These are phyloP conservation scores for Xylariaceae sp. DNA, from an alignment of 2,329 filamentous ascomycete species.

Conservation along the genomic window DNA sequence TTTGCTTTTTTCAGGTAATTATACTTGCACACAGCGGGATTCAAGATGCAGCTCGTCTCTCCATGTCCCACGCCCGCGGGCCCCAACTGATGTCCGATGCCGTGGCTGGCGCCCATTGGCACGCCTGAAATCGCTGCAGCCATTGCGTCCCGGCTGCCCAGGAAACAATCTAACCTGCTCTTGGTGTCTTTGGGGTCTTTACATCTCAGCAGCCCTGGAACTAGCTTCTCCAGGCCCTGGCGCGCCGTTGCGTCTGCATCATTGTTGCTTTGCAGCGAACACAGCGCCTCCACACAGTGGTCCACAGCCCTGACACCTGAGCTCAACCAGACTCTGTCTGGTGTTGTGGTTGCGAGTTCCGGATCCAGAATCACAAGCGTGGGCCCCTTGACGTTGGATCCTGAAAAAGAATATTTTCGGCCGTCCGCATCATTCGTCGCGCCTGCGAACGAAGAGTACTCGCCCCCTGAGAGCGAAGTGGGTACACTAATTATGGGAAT, in stretches of 20 bases:
- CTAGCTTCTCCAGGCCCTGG: constrained; percentile 17
- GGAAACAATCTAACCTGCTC: constrained; percentile 42
- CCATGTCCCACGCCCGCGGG: constrained; percentile 55
- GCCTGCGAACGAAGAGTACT: constrained; percentile 31
- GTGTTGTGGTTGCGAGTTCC: constrained; percentile 44
- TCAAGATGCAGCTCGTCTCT: constrained; percentile 52
- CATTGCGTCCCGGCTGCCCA: constrained; percentile 50
- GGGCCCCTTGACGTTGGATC: constrained; percentile 36
- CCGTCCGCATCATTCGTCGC: constrained; percentile 26
- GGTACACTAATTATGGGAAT: constrained; percentile 33
- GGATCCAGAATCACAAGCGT: constrained; percentile 53
- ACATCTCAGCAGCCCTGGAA: constrained; percentile 21
- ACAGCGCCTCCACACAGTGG: constrained; percentile 30
- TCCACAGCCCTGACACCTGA: constrained; percentile 41
- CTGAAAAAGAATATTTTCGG: constrained; percentile 27
- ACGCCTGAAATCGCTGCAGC: constrained; percentile 36
- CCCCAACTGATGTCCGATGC: constrained; percentile 48
- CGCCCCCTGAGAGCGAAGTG: constrained; percentile 33
- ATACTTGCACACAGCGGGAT: constrained; percentile 51
- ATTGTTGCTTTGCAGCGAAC: constrained; percentile 20
- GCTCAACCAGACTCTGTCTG: constrained; percentile 49
- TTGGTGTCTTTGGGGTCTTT: constrained; percentile 32
- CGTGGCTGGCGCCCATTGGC: constrained; percentile 42
- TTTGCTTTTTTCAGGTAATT: constrained; percentile 40
- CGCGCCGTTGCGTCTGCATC: constrained; percentile 18